Evolutionary conservation across 148 eudicot genomes (phyloP), one percentile per base, ranked within the genome.

Genomic region (Limonium bicolor): DNA sequence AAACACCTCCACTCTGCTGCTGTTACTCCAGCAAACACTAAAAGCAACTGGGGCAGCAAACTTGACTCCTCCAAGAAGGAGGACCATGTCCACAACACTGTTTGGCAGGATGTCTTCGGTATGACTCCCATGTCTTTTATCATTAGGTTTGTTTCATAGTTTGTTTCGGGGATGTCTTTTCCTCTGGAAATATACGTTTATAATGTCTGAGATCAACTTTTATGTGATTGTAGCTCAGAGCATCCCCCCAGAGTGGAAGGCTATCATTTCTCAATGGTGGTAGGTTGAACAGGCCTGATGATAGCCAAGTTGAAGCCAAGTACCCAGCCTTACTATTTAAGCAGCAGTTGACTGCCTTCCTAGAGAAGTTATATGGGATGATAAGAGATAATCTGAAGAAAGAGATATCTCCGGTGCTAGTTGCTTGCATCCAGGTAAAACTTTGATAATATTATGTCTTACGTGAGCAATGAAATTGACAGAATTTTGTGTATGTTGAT

Each of bases 81-180:
- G 95, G 66, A 57, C 99, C 36, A 61, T 78, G 60, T 78, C 99
- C 10, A 78, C 94, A 36, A 75, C 99, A 41, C 76, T 90, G 30
- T 90, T 90, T 55, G 94, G 84, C 58, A 75, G 99, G 64, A 90
- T 90, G 99, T 80, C 99, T 3, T 93, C 86, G 49, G 99, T 92
- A 81, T 55, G 77, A 17, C 1, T 9, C 25, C n/a, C n/a, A n/a
- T n/a, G n/a, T n/a, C n/a, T n/a, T n/a, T n/a, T n/a, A n/a, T n/a
- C n/a, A n/a, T n/a, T n/a, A n/a, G n/a, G n/a, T n/a, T n/a, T n/a
- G n/a, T n/a, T n/a, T n/a, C n/a, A n/a, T n/a, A n/a, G n/a, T n/a
- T n/a, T n/a, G n/a, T n/a, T n/a, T n/a, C n/a, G n/a, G n/a, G n/a
- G n/a, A n/a, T n/a, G n/a, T n/a, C n/a, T n/a, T n/a, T n/a, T n/a